Percentiles rank a stretch among this genome's conserved stretches.
Evolutionary conservation across 2,329 filamentous ascomycete genomes (phyloP).

Genomic region (Grosmannia huntii): DNA sequence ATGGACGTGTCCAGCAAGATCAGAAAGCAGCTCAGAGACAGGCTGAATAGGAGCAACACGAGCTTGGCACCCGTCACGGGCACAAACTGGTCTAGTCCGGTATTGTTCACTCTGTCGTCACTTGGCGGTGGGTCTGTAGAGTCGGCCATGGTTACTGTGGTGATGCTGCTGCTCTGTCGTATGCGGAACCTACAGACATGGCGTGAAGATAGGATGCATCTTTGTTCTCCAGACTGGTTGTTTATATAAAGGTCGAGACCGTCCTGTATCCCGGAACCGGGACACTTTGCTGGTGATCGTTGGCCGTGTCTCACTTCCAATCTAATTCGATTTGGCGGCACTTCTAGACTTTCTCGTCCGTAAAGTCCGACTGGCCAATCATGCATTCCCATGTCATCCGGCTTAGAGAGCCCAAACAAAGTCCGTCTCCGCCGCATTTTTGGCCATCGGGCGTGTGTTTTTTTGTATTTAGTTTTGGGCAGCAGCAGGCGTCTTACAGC

Average conservation of each 20-base stretch:
- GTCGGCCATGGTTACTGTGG: neutral
- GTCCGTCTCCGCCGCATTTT: neutral
- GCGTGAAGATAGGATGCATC: no score
- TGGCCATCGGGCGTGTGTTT: neutral
- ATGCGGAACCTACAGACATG: no score
- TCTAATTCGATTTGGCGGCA: neutral
- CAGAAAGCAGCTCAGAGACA: constrained; percentile 11
- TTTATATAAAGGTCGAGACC: neutral
- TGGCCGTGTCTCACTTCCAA: neutral
- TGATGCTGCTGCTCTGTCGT: neutral
- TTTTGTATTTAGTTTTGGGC: neutral
- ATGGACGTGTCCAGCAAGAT: constrained; percentile 13
- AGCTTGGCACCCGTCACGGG: neutral
- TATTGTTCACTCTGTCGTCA: neutral
- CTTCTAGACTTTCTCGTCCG: neutral
- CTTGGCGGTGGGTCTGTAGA: constrained; percentile 14
- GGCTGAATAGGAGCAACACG: neutral
- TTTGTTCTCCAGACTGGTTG: neutral
- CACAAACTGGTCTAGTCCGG: neutral
- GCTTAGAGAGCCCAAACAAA: neutral
- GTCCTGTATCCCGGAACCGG: neutral
- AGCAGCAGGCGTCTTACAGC: neutral
- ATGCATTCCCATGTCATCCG: no score
- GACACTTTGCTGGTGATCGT: neutral
- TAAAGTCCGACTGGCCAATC: neutral